Conservation (phyloP, 2,329 filamentous ascomycete genomes). For the Cladophialophora bantiana region DNA sequence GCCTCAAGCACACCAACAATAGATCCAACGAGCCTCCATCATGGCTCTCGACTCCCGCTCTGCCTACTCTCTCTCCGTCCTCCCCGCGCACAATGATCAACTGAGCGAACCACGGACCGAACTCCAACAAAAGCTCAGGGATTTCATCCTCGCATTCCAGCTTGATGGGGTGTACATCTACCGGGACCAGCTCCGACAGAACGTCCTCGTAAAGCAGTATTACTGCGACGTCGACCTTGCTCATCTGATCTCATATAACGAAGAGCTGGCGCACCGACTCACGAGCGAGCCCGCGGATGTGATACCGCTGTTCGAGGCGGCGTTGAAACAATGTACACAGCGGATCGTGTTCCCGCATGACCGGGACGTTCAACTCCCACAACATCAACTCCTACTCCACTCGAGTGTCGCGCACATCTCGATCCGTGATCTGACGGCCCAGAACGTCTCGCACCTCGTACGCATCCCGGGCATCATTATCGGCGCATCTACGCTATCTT, state of each 20-base stretch:
- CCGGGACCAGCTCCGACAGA: conserved; percentile 95
- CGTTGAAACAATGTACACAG: conserved; percentile 88
- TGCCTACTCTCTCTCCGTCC: conserved; percentile 83
- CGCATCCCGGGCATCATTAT: conserved; percentile 97
- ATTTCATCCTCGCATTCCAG: conserved; percentile 92
- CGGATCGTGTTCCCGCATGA: conserved; percentile 87
- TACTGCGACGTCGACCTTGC: conserved; percentile 96
- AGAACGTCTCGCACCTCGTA: conserved; percentile 92
- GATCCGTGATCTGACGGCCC: conserved; percentile 91
- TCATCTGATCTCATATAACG: conserved; percentile 94
- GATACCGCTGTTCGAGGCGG: conserved; percentile 90
- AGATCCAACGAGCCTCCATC: neutral
- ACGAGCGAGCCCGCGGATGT: conserved; percentile 90
- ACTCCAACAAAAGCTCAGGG: conserved; percentile 79
- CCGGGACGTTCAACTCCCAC: conserved; percentile 73
- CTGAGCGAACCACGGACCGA: conserved; percentile 73
- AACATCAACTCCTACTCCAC: conserved; percentile 94
- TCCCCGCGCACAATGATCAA: conserved; percentile 70
- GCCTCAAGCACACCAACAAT: neutral
- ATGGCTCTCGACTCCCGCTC: conserved; percentile 79
- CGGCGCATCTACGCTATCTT: conserved; percentile 93
- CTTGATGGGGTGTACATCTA: conserved; percentile 96
- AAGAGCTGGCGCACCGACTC: conserved; percentile 89
- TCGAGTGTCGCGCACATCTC: conserved; percentile 89
- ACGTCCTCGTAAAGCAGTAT: conserved; percentile 91